Percentiles rank a stretch among this genome's conserved stretches.
Evolutionary conservation across 129 eudicot species (phyloP).

Genomic region (Calendula officinalis): DNA sequence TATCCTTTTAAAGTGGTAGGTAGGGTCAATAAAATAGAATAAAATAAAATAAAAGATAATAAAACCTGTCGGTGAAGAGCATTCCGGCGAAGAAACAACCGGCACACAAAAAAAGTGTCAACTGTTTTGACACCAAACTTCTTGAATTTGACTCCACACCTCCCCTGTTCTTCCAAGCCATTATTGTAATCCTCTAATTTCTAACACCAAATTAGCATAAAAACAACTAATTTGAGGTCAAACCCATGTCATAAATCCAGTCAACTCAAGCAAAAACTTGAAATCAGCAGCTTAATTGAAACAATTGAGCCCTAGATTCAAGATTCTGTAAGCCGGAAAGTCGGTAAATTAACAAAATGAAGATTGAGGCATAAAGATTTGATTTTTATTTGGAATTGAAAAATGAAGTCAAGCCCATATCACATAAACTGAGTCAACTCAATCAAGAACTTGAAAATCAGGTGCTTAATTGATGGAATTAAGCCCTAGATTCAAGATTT

Average conservation of each 20-base stretch:
- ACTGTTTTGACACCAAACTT: conserved; percentile 49
- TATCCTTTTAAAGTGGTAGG: conserved; percentile 16
- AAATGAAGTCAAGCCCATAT: conserved; percentile 20
- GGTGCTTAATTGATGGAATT: background rate
- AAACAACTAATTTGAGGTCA: conserved; percentile 12
- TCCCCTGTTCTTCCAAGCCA: conserved; percentile 83
- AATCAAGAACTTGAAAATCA: background rate
- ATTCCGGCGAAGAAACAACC: conserved; percentile 91
- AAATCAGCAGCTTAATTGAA: conserved; percentile 6
- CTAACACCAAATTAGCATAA: background rate
- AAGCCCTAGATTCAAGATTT: conserved; percentile 19
- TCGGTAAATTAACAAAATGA: background rate
- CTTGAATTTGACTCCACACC: conserved; percentile 43
- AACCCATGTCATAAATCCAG: conserved; percentile 25
- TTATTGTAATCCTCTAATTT: conserved; percentile 16
- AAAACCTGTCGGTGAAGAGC: conserved; percentile 97
- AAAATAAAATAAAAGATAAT: conserved; percentile 11
- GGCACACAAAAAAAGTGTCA: conserved; percentile 65
- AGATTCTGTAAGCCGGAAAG: background rate
- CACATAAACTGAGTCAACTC: conserved; percentile 23
- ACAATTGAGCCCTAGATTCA: conserved; percentile 13
- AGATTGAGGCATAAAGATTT: background rate
- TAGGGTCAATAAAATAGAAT: conserved; percentile 23
- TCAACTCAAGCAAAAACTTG: conserved; percentile 14
- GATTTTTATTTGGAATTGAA: background rate